Conservation (phyloP, 768 basidiomycete species). For the Kwoniella mangroviensis region DNA sequence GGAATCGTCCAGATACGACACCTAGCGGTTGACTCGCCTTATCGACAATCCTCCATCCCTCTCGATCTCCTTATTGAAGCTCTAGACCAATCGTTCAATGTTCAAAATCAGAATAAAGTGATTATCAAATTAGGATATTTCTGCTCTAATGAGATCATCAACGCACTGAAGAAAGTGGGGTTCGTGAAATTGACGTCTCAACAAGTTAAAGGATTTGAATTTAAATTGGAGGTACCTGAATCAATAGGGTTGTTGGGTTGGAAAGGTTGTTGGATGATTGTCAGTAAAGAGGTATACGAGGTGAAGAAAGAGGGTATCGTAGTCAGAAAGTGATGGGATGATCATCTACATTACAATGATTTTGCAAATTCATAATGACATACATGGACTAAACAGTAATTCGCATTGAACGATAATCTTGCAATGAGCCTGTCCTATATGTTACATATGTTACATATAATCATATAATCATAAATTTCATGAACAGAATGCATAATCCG, state of each 20-base stretch:
- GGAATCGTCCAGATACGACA: not conserved
- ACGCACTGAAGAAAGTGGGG: constrained; percentile 1
- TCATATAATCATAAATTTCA: no score
- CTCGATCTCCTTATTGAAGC: not conserved
- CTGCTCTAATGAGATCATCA: not conserved
- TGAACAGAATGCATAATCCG: no score
- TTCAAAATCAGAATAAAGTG: not conserved
- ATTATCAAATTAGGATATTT: constrained; percentile 3
- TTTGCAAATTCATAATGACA: no score
- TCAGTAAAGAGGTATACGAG: not conserved
- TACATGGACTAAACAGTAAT: no score
- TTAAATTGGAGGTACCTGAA: not conserved
- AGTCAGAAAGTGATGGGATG: not conserved
- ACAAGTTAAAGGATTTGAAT: not conserved
- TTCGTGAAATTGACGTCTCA: not conserved
- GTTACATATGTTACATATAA: no score
- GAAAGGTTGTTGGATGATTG: constrained; percentile 13
- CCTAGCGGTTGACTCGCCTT: not conserved
- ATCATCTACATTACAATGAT: no score
- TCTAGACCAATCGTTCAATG: not conserved
- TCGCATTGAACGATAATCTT: no score
- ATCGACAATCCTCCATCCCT: not conserved
- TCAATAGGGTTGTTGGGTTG: constrained; percentile 12
- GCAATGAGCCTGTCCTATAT: no score
- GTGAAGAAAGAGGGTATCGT: not conserved